Base-by-base conservation (phyloP, 805 yeast genomes). In the Hanseniaspora singularis region DNA sequence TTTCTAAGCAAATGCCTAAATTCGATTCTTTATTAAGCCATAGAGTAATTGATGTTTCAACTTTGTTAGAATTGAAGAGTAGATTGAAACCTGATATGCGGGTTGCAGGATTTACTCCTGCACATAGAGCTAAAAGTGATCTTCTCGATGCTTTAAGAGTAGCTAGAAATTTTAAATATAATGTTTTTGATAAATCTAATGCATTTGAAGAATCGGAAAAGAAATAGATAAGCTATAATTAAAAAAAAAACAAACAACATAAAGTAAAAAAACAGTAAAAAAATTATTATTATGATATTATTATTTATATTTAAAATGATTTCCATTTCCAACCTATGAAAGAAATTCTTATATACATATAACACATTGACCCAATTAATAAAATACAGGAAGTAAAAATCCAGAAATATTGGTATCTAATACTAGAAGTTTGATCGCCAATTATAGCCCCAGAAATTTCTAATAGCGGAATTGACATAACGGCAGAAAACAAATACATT, bases 61-160 rank as follows among this genome's bases (percentile, higher is more conserved):
- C 86, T 1, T 65, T 92, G 39, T 74, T 77, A 71, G 98, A 92
- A 62, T 63, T 86, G 14, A 81, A 87, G 0, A 66, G 64, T 37
- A 76, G 97, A 55, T 87, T 81, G 57, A 85, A 85, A 59, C 81
- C 83, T 1, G 64, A 61, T 4, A 63, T 87, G 41, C 68, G 79
- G 63, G 60, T 60, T 20, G 49, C 57, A 56, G 45, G 67, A 32
- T 92, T 92, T 64, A 64, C 64, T 41, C 69, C 73, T 15, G 71
- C 71, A 1, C 98, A 92, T 62, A 89, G 96, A 0, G 98, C 98
- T 0, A 74, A 73, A 52, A 69, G 77, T n/a, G 98, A 92, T 61
- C 89, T 92, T 39, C 55, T 83, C 40, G 98, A 92, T 61, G 83
- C 95, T 56, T 88, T 92, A n/a, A 36, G 73, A 64, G 9, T 96